Conservation (phyloP, 208 protist genomes). For the Acanthamoeba healyi region DNA sequence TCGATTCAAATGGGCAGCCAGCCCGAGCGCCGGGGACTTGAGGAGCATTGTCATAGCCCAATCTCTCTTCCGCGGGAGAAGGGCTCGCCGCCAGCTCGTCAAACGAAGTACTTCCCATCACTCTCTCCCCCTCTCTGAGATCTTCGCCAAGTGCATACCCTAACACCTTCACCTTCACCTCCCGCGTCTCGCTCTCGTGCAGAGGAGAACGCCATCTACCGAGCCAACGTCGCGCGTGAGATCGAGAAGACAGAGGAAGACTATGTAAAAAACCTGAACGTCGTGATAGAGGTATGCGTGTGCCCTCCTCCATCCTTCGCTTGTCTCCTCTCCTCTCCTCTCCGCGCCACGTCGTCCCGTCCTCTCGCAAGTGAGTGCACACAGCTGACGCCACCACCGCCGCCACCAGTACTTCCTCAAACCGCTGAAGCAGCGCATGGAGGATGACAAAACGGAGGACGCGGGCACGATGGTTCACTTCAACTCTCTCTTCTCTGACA, state of each 20-base stretch:
- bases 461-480: not conserved
- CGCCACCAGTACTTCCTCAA: not conserved
- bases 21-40: not conserved
- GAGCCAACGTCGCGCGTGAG: constrained; percentile 39
- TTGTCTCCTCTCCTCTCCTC: not conserved
- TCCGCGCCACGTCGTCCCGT: not conserved
- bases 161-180: not conserved
- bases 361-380: too few species aligned
- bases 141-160: not conserved
- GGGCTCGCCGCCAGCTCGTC: not conserved
- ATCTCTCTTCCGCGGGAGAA: not conserved
- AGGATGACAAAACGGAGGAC: not conserved
- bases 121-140: not conserved
- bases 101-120: not conserved
- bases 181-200: not conserved
- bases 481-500: not conserved
- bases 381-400: not conserved
- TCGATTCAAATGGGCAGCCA: not conserved
- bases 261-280: constrained; percentile 30
- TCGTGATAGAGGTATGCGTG: not conserved
- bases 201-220: constrained; percentile 35
- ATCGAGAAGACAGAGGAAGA: constrained; percentile 55
- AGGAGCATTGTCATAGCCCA: not conserved
- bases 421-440: constrained; percentile 50
- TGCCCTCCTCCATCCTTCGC: not conserved